These are phyloP conservation scores for Wickerhamiella galacta DNA, from an alignment of 805 yeast species.

Conservation along the genomic window DNA sequence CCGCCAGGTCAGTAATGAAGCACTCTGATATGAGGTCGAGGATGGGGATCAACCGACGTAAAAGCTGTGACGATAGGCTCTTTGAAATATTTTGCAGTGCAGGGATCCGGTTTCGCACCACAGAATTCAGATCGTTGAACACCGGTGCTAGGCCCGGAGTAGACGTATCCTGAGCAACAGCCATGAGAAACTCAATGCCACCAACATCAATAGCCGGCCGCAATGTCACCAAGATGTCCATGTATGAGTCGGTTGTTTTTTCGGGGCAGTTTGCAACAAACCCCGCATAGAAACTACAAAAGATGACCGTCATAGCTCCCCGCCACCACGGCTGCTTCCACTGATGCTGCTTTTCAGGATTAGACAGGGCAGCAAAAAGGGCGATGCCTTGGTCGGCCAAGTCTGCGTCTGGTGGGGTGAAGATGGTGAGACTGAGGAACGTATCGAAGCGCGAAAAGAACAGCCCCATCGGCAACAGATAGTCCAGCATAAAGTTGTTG, in stretches of 20 bases:
- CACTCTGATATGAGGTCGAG: conserved; percentile 17
- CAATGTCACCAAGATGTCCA: conserved; percentile 15
- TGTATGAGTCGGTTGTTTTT: conserved; percentile 9
- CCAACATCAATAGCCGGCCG: conserved; percentile 21
- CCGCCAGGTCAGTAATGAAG: conserved; percentile 23
- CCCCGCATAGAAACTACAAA: conserved; percentile 5
- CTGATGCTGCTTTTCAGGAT: no score
- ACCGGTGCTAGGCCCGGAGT: conserved; percentile 6
- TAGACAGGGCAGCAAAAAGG: no score
- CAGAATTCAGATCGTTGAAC: conserved; percentile 14
- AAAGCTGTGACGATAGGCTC: conserved; percentile 4
- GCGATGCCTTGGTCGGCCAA: no score
- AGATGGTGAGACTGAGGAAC: conserved; percentile 3
- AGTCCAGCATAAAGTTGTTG: conserved; percentile 42
- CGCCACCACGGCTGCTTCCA: conserved; percentile 18
- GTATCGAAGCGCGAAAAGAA: conserved; percentile 9
- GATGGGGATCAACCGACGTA: conserved; percentile 8
- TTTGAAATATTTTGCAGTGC: conserved; percentile 7
- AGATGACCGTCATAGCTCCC: conserved; percentile 16
- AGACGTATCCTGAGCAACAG: conserved; percentile 21
- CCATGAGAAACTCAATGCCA: conserved; percentile 24
- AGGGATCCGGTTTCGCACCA: conserved; percentile 20
- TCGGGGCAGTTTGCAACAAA: not conserved
- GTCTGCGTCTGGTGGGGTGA: no score
- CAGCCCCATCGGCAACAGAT: conserved; percentile 36